phyloP scores from a whole-genome alignment of 495 filamentous ascomycete species.

The Lophium mytilinum region DNA sequence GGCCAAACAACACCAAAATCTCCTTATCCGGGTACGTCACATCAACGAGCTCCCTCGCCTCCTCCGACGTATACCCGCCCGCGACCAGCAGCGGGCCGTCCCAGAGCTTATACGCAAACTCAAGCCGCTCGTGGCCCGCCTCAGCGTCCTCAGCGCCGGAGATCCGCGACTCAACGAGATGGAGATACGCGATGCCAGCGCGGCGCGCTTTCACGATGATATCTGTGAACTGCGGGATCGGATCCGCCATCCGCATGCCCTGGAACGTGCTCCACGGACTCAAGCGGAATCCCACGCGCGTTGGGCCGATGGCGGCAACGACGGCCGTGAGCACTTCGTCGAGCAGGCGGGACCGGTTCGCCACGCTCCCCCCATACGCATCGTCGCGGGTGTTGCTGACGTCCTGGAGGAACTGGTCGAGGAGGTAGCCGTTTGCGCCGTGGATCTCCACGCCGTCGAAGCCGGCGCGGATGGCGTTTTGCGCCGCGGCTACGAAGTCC shows the following conservation, averaged over 20 bases:
- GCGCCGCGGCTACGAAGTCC: neutral
- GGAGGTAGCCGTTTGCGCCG: conserved; percentile 61
- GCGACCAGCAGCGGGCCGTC: conserved; percentile 49
- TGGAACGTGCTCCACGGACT: conserved; percentile 58
- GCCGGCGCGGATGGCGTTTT: conserved; percentile 39
- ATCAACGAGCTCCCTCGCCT: conserved; percentile 45
- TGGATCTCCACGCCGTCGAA: conserved; percentile 73
- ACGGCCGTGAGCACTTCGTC: conserved; percentile 57
- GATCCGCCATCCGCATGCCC: conserved; percentile 48
- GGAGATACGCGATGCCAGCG: conserved; percentile 54
- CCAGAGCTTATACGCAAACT: conserved; percentile 46
- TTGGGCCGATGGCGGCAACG: conserved; percentile 52
- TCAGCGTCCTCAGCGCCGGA: conserved; percentile 39
- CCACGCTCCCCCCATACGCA: conserved; percentile 57
- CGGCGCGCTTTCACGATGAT: conserved; percentile 43
- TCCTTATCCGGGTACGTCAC: conserved; percentile 45
- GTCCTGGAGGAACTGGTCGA: conserved; percentile 65
- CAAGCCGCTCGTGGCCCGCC: conserved; percentile 39
- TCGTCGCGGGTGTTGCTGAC: conserved; percentile 56
- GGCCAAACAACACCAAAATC: conserved; percentile 45
- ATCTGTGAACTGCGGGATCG: conserved; percentile 52
- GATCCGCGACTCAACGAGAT: conserved; percentile 50
- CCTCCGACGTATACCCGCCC: conserved; percentile 46
- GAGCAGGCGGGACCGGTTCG: conserved; percentile 57
- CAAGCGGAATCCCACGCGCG: conserved; percentile 53